Base-by-base conservation (phyloP, 805 yeast genomes). In the Candida michaelii region DNA sequence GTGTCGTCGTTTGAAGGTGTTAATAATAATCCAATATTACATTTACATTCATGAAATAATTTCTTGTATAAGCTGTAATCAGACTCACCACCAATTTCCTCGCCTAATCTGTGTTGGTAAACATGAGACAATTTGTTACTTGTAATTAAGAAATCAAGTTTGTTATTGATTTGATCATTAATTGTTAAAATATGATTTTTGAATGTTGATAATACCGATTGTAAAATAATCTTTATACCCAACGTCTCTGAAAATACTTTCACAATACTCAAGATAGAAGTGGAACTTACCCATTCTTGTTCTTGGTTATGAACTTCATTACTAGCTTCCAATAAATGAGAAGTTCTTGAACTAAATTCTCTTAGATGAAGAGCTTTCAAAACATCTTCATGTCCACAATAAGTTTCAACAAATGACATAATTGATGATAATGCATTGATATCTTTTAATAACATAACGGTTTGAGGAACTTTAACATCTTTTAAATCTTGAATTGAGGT, bases 261-360 rank as follows among this genome's bases (percentile, higher is more conserved):
- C 29, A 66, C 56, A 30, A 67, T 64, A 9, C 66, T 53, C 36
- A 66, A 57, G 14, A 68, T 56, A 3, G 73, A 61, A 2, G 63
- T 53, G 14, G 66, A 59, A 42, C 60, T 58, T 19, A 49, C 53
- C 31, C 48, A 50, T 29, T 65, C 70, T 14, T 43, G 48, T 27
- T 60, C 61, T 33, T 55, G 48, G 11, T 44, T 49, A 6, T 42
- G 36, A 8, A 45, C 40, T 17, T 54, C 60, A 10, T 73, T 64
- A 1, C 89, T 81, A 1, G 86, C 87, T 52, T 80, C 86, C 40
- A 83, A 69, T 39, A 83, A 62, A 57, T 83, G 86, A 0, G 87
- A 80, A 0, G 88, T 82, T 57, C 90, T 68, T 42, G 84, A 83
- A 1, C 85, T 77, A 37, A 83, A 65, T 30, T 77, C 76, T 44